Conservation (phyloP, 2,329 filamentous ascomycete genomes). For the Xylogone sp. region DNA sequence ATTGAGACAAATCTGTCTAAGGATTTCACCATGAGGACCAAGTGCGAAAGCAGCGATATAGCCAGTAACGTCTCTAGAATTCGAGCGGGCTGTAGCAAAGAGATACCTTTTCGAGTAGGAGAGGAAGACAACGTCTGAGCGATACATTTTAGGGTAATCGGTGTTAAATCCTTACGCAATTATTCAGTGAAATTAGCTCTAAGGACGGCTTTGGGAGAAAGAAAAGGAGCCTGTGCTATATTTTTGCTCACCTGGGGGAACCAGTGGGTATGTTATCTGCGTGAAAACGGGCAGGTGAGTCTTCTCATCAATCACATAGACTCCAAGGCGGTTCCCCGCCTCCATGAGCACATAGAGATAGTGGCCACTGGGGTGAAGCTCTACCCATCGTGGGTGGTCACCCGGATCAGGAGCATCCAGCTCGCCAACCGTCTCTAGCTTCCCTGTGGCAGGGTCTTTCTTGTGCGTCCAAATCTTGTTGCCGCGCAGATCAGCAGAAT, state of each 20-base stretch:
- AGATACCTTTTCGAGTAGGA: conserved; percentile 69
- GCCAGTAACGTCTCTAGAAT: conserved; percentile 70
- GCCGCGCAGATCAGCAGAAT: conserved; percentile 72
- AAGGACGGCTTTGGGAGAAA: too few relatives aligned
- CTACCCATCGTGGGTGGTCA: conserved; percentile 87
- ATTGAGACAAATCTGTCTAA: conserved; percentile 74
- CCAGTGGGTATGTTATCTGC: conserved; percentile 70
- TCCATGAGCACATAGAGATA: conserved; percentile 89
- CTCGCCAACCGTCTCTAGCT: conserved; percentile 66
- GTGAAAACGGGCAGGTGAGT: conserved; percentile 78
- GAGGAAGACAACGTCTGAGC: conserved; percentile 77
- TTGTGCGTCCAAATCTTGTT: conserved; percentile 85
- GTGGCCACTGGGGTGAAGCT: conserved; percentile 72
- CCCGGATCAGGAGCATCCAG: conserved; percentile 65
- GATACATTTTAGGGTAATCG: conserved; percentile 59
- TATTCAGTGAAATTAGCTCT: conserved; percentile 4
- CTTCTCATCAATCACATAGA: conserved; percentile 73
- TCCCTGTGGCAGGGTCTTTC: conserved; percentile 58
- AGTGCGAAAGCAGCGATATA: conserved; percentile 81
- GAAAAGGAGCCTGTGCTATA: conserved; percentile 28
- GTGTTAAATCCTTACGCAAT: conserved; percentile 23
- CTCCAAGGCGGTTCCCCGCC: conserved; percentile 77
- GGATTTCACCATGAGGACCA: conserved; percentile 63
- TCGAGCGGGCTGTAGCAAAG: conserved; percentile 80
- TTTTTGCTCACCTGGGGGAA: conserved; percentile 60